Conservation (phyloP, 2,329 filamentous ascomycete species). For the Leptographium lundbergii region DNA sequence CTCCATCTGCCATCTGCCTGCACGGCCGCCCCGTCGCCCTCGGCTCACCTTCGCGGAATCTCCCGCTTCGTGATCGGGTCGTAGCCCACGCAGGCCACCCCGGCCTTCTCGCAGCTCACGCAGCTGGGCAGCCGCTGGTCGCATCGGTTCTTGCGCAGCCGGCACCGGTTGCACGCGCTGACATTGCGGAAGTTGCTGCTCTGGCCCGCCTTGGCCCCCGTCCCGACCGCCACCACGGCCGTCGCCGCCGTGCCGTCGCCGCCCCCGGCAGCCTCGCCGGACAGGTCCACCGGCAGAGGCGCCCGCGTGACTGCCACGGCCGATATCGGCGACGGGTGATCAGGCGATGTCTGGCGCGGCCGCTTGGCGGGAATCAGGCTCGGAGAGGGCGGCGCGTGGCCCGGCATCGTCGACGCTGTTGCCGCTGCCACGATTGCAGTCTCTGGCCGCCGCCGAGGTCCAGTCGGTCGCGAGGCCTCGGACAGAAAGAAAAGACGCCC, state of each 20-base stretch:
- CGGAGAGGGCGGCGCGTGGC: conserved; percentile 35
- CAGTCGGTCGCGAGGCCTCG: neutral
- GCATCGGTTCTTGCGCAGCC: conserved; percentile 85
- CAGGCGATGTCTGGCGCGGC: conserved; percentile 38
- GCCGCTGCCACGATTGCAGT: neutral
- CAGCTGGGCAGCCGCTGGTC: conserved; percentile 88
- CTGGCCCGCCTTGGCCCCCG: conserved; percentile 33
- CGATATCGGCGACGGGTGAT: neutral
- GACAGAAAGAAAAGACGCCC: neutral
- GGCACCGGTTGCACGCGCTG: conserved; percentile 86
- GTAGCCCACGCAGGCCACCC: conserved; percentile 83
- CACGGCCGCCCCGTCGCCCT: neutral
- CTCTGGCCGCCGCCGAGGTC: neutral
- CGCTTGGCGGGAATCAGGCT: conserved; percentile 43
- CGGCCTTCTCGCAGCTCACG: conserved; percentile 84
- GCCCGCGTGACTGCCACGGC: neutral
- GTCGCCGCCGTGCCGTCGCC: neutral
- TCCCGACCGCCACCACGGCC: neutral
- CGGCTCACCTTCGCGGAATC: conserved; percentile 72
- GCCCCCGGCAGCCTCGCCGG: neutral
- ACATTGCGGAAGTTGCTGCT: conserved; percentile 71
- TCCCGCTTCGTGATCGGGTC: conserved; percentile 94
- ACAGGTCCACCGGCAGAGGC: neutral
- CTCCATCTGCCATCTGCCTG: too few species aligned
- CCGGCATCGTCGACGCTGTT: conserved; percentile 25